A percentile compares a stretch with the other conserved stretches of the same genome.
Evolutionary conservation across 495 filamentous ascomycete species (phyloP).

Genomic region (Cercophora scortea): DNA sequence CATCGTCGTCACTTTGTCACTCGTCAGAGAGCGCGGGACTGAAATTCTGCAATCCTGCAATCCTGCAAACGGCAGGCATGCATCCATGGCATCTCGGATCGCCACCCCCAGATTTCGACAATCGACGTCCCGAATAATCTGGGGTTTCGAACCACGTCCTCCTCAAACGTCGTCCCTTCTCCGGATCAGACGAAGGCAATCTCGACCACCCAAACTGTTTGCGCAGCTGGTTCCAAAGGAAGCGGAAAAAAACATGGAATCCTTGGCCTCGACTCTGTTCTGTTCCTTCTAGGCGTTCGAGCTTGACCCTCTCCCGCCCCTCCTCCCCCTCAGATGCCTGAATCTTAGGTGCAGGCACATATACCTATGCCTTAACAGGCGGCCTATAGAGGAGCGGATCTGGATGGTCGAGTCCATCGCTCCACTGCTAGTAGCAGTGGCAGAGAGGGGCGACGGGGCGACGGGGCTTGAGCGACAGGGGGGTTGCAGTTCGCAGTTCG

Average conservation of each 20-base stretch:
- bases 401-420: constrained; percentile 13
- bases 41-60: too few species aligned
- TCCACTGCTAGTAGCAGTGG: constrained; percentile 1
- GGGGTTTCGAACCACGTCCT: constrained; percentile 18
- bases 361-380: constrained; percentile 12
- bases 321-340: background rate
- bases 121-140: constrained; percentile 15
- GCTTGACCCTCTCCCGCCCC: constrained; percentile 5
- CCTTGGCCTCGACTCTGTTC: too few species aligned
- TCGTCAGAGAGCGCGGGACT: too few species aligned
- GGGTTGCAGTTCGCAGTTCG: constrained; percentile 7
- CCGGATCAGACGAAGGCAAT: background rate
- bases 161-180: constrained; percentile 8
- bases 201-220: background rate
- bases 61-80: too few species aligned
- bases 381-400: constrained; percentile 15
- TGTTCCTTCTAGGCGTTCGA: background rate
- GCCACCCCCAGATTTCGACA: constrained; percentile 4
- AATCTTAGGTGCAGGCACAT: constrained; percentile 25
- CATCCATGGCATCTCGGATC: background rate
- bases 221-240: too few species aligned
- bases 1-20: too few species aligned
- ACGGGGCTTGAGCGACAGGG: constrained; percentile 18
- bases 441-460: background rate
- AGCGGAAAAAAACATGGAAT: too few species aligned